A percentile compares a stretch with the other conserved stretches of the same genome.
phyloP scores from a whole-genome alignment of 306 rosid species.

The Cucurbita pepo region DNA sequence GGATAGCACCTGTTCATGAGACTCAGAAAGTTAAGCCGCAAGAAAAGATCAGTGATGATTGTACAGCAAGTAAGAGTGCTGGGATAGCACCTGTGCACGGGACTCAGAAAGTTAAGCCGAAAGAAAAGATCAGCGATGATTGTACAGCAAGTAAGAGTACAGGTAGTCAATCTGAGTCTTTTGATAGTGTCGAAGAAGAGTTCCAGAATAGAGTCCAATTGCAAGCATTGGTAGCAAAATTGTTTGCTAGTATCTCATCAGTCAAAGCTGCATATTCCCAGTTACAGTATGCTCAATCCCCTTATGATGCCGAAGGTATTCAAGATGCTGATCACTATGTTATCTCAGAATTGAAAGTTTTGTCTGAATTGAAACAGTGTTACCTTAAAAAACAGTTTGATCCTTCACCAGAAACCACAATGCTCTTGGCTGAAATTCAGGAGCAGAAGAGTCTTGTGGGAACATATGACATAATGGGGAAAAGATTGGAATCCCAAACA shows the following conservation, averaged over 20 bases:
- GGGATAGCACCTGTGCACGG: slow-evolving; percentile 54
- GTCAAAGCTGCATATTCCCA: slow-evolving; percentile 77
- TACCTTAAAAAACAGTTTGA: slow-evolving; percentile 62
- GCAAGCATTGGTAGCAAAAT: slow-evolving; percentile 48
- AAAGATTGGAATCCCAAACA: slow-evolving; percentile 61
- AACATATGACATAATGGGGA: slow-evolving; percentile 49
- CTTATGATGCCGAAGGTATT: slow-evolving; percentile 69
- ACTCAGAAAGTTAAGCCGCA: slow-evolving; percentile 9
- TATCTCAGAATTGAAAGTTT: slow-evolving; percentile 43
- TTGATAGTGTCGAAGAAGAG: slow-evolving; percentile 35
- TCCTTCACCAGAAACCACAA: slow-evolving; percentile 40
- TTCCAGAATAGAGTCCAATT: slow-evolving; percentile 39
- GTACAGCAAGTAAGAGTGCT: slow-evolving; percentile 7
- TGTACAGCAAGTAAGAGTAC: slow-evolving; percentile 13
- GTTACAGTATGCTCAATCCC: slow-evolving; percentile 56
- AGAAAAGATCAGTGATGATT: background rate
- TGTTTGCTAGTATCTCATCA: slow-evolving; percentile 59
- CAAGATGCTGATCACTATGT: slow-evolving; percentile 46
- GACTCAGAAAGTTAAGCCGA: slow-evolving; percentile 8
- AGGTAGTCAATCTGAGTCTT: slow-evolving; percentile 19
- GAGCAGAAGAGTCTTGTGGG: slow-evolving; percentile 58
- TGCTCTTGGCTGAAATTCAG: slow-evolving; percentile 57
- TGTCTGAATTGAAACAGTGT: slow-evolving; percentile 74
- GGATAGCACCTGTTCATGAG: slow-evolving; percentile 45
- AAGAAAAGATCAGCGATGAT: background rate